Conservation (phyloP, 2,329 filamentous ascomycete genomes). For the Colletotrichum sp. region DNA sequence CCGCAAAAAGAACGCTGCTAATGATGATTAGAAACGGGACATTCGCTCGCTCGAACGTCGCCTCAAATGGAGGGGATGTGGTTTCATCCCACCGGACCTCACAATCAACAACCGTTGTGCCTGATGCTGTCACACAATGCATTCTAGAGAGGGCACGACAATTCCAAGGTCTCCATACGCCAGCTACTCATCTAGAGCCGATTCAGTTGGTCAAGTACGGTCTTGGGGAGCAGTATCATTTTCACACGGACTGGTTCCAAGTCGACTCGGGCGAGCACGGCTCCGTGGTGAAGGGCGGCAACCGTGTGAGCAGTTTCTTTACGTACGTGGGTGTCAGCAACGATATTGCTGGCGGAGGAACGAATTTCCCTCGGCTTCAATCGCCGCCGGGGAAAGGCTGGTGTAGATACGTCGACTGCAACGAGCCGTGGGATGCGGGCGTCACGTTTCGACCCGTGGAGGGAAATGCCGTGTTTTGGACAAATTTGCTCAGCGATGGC, state of each 20-base stretch:
- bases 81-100: constrained; percentile 36
- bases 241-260: constrained; percentile 48
- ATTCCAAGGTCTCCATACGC: constrained; percentile 42
- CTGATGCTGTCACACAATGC: constrained; percentile 39
- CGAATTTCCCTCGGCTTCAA: constrained; percentile 42
- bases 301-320: constrained; percentile 44
- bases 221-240: constrained; percentile 41
- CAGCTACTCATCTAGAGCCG: constrained; percentile 38
- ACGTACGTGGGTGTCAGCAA: constrained; percentile 40
- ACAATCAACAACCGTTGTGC: constrained; percentile 40
- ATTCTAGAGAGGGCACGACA: constrained; percentile 42
- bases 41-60: constrained; percentile 40
- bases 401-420: constrained; percentile 45
- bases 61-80: constrained; percentile 31
- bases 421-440: constrained; percentile 42
- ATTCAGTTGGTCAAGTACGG: constrained; percentile 45
- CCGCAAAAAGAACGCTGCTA: not conserved
- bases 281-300: constrained; percentile 37
- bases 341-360: constrained; percentile 43
- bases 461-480: constrained; percentile 46
- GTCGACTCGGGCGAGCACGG: constrained; percentile 22
- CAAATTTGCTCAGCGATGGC: constrained; percentile 39
- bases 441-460: constrained; percentile 42
- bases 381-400: constrained; percentile 38
- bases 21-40: constrained; percentile 34